Base-by-base conservation (phyloP, 2,329 filamentous ascomycete genomes). In the Fusarium xyrophilum region DNA sequence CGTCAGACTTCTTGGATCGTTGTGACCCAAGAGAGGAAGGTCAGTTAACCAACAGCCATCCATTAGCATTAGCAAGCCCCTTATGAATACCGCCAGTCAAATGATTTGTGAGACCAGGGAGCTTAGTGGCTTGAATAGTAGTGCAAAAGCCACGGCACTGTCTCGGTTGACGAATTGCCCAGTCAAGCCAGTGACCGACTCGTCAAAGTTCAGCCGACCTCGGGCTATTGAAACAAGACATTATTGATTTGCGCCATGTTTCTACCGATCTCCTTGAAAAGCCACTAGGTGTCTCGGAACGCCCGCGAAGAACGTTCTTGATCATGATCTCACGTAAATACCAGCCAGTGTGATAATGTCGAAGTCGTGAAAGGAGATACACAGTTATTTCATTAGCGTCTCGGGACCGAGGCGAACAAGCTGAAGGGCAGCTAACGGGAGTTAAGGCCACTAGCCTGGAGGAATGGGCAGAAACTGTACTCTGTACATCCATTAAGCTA, bases 21-120 rank as follows among this genome's bases (percentile, higher is more conserved):
- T 51, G 35, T 36, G 52, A 56, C 67, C 55, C 19, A 60, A 60
- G 58, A 69, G 38, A 70, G 67, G 67, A 69, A 69, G 63, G 63
- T 69, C 55, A 64, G 35, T 25, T 28, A 63, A 50, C 40, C 46
- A 46, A 53, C 39, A 43, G 27, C 23, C 58, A 43, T 47, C 52
- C 25, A 43, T 44, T 38, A 38, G 42, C 25, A 43, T 44, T 38
- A 38, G 42, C 52, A 50, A 60, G 50, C 35, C 40, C 32, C 38
- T 36, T 25, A 39, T 43, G 40, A 60, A 21, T 17, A 54, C 23
- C 38, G 40, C 28, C 46, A 47, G 15, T 39, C 27, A 32, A 50
- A 47, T 52, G 43, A 50, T 55, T 60, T 44, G 54, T 44, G 65
- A 65, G 55, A 65, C 42, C 19, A 38, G 60, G 33, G 44, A 39